Evolutionary conservation across 2,329 filamentous ascomycete species (phyloP).

Genomic region (Diaporthe longicolla): DNA sequence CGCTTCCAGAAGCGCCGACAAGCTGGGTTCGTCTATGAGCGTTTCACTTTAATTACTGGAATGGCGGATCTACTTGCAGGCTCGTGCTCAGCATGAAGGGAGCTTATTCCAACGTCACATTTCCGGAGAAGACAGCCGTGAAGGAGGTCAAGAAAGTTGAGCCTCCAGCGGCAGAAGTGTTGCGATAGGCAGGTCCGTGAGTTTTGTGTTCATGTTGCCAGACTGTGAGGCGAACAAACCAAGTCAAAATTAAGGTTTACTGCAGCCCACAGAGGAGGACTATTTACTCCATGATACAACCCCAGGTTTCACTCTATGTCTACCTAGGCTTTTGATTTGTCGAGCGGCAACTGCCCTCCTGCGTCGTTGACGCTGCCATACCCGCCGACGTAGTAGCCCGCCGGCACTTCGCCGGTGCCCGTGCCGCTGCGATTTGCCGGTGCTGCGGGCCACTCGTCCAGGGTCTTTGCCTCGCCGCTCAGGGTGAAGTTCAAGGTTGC

Average conservation of each 20-base stretch:
- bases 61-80: neutral
- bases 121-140: neutral
- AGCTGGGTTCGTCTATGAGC: neutral
- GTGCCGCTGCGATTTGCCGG: slow-evolving; percentile 31
- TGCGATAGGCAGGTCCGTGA: slow-evolving; percentile 1
- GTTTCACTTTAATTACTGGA: neutral
- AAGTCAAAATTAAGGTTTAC: slow-evolving; percentile 1
- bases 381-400: slow-evolving; percentile 37
- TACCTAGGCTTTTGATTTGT: neutral
- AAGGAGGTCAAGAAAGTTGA: slow-evolving; percentile 17
- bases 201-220: neutral
- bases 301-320: slow-evolving; percentile 18
- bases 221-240: neutral
- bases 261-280: neutral
- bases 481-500: slow-evolving; percentile 60
- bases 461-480: slow-evolving; percentile 57
- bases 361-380: slow-evolving; percentile 36
- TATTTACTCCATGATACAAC: neutral
- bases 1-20: slow-evolving; percentile 4
- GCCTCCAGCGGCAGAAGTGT: neutral
- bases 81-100: slow-evolving; percentile 4
- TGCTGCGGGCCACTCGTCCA: slow-evolving; percentile 55
- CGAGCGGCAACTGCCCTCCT: slow-evolving; percentile 22
- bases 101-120: neutral
- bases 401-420: slow-evolving; percentile 19